A percentile compares a stretch with the other conserved stretches of the same genome.
Conservation (phyloP, 2,329 filamentous ascomycete species). For the Hypoxylon sp. region DNA sequence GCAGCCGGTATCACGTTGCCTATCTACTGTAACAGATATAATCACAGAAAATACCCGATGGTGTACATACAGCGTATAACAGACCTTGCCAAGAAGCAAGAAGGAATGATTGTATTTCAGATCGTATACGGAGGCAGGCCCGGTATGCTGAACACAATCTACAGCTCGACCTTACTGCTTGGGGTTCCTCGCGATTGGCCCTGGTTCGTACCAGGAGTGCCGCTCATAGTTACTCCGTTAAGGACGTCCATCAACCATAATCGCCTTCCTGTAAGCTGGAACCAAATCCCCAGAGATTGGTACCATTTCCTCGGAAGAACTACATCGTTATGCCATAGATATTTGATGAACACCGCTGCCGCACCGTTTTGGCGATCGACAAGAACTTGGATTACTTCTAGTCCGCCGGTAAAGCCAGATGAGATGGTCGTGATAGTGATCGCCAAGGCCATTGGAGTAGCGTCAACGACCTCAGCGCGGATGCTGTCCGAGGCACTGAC, state of each 20-base stretch:
- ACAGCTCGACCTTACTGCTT: not conserved
- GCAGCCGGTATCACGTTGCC: no score
- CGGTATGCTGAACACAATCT: not conserved
- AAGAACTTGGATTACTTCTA: slow-evolving; percentile 11
- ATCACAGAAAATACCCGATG: no score
- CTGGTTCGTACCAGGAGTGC: not conserved
- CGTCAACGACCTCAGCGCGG: slow-evolving; percentile 36
- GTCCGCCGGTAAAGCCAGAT: slow-evolving; percentile 18
- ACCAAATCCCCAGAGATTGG: slow-evolving; percentile 16
- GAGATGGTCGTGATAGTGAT: slow-evolving; percentile 34
- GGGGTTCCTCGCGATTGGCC: not conserved
- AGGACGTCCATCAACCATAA: slow-evolving; percentile 32
- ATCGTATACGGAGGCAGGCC: no score
- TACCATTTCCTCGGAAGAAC: slow-evolving; percentile 20
- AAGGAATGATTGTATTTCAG: no score
- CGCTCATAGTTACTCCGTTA: not conserved
- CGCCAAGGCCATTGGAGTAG: slow-evolving; percentile 38
- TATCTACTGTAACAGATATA: no score
- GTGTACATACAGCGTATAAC: no score
- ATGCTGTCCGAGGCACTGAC: slow-evolving; percentile 27
- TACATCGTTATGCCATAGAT: slow-evolving; percentile 26
- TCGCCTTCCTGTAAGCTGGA: slow-evolving; percentile 18
- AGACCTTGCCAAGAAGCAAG: no score
- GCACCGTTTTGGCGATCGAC: not conserved
- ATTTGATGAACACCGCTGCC: slow-evolving; percentile 17